Conservation (phyloP, 805 yeast species). For the Naumovozyma baii region DNA sequence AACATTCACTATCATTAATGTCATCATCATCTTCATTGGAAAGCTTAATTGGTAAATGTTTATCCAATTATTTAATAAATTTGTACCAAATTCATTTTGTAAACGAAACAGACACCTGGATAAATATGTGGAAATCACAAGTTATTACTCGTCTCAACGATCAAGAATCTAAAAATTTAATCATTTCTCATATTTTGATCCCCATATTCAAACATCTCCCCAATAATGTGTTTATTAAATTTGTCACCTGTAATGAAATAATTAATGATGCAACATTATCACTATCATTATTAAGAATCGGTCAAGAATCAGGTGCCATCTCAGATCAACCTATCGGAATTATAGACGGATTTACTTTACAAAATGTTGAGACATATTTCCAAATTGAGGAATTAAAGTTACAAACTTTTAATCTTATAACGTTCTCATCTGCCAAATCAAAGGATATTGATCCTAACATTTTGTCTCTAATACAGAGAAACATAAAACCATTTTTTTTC, state of each 20-base stretch:
- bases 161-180: slow-evolving; percentile 33
- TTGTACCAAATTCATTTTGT: slow-evolving; percentile 28
- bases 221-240: slow-evolving; percentile 32
- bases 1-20: slow-evolving; percentile 41
- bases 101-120: slow-evolving; percentile 33
- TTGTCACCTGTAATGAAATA: slow-evolving; percentile 18
- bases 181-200: slow-evolving; percentile 55
- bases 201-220: slow-evolving; percentile 44
- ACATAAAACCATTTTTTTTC: slow-evolving; percentile 44
- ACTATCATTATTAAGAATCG: slow-evolving; percentile 50
- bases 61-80: slow-evolving; percentile 34
- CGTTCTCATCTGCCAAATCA: slow-evolving; percentile 54
- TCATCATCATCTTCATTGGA: slow-evolving; percentile 47
- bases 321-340: not conserved
- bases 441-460: slow-evolving; percentile 40
- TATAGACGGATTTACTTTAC: not conserved
- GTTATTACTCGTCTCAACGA: slow-evolving; percentile 31
- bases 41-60: slow-evolving; percentile 52
- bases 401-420: slow-evolving; percentile 49
- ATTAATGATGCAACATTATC: slow-evolving; percentile 29
- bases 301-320: slow-evolving; percentile 42
- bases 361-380: not conserved
- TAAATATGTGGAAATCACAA: slow-evolving; percentile 40
- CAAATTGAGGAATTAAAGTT: slow-evolving; percentile 36
- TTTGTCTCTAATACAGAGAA: slow-evolving; percentile 35